Evolutionary conservation across 805 yeast genomes (phyloP).

Genomic region (Monosporozyma servazzii): DNA sequence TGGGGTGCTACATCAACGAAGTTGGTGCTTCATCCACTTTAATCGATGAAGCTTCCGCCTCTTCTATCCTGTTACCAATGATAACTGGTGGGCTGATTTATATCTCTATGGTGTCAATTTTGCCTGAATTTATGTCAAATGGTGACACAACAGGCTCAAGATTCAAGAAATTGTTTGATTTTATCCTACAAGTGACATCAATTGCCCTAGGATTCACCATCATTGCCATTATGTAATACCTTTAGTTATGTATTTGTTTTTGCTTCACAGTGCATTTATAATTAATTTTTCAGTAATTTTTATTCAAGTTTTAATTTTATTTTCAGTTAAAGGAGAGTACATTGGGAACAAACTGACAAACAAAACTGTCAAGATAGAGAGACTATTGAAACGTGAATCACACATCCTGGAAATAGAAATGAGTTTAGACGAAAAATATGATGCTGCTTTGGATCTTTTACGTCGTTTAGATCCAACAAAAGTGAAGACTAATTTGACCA

Average conservation of each 20-base stretch:
- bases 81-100: conserved; percentile 73
- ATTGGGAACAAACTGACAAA: too few relatives aligned
- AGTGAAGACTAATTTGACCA: conserved; percentile 37
- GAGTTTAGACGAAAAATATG: conserved; percentile 32
- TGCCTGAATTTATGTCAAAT: conserved; percentile 45
- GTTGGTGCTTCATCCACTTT: conserved; percentile 1
- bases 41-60: not conserved
- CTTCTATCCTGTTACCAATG: conserved; percentile 41
- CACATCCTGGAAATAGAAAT: not conserved
- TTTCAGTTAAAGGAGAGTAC: too few relatives aligned
- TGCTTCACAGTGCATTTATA: too few relatives aligned
- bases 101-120: conserved; percentile 65
- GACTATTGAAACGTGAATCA: not conserved
- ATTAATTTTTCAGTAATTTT: too few relatives aligned
- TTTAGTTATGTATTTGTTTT: not conserved
- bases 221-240: not conserved
- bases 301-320: too few relatives aligned
- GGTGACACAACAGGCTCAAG: not conserved
- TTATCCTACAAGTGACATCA: not conserved
- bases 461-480: conserved; percentile 67
- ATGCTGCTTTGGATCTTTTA: conserved; percentile 70
- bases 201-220: not conserved
- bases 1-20: conserved; percentile 51
- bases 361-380: not conserved
- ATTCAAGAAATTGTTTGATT: not conserved